Evolutionary conservation across 164 flowering plant genomes (phyloP), one percentile per base, ranked within the genome.

Genomic region (Kalanchoe fedtschenkoi): DNA sequence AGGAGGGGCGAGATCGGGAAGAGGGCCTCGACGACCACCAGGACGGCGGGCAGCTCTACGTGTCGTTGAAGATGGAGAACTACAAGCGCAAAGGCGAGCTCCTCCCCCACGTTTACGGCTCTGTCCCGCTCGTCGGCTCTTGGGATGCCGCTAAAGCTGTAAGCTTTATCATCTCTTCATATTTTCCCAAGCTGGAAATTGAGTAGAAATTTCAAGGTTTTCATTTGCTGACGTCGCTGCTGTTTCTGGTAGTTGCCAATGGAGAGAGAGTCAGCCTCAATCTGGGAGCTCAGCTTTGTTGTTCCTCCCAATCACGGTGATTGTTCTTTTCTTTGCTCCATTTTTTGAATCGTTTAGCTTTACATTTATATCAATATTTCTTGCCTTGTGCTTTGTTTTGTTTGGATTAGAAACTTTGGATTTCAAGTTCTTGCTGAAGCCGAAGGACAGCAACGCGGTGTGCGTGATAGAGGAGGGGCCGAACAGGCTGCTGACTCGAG

Each of bases 61-160:
- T 92, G 1, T 92, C 97, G 3, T 71, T 93, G 30, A 90, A 85
- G 66, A 88, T 93, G 98, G 92, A 88, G 86, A 84, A 88, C 68
- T 76, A 71, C 70, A 85, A 66, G 64, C 80, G 66, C 53, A 78
- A 78, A 44, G 81, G 76, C 28, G 86, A 88, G 8, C 86, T 90
- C 70, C 65, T 81, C 15, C 97, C 99, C 68, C 97, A 88, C 34
- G 88, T 93, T 35, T 90, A 78, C 58, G 99, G 99, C 66, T 90
- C 97, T 22, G 95, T 78, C 10, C 96, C 99, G 43, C 87, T 93
- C 29, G 77, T 90, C 24, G 97, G 97, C 70, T 88, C 95, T 28
- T 90, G 96, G 91, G 99, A 93, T 66, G 60, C 88, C 21, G 85
- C 90, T 21, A 87, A 81, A 86, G 96, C 97, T 30, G 98, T 92